These are phyloP conservation scores for Suillus tomentosus DNA, from an alignment of 768 basidiomycete genomes.

Conservation along the genomic window DNA sequence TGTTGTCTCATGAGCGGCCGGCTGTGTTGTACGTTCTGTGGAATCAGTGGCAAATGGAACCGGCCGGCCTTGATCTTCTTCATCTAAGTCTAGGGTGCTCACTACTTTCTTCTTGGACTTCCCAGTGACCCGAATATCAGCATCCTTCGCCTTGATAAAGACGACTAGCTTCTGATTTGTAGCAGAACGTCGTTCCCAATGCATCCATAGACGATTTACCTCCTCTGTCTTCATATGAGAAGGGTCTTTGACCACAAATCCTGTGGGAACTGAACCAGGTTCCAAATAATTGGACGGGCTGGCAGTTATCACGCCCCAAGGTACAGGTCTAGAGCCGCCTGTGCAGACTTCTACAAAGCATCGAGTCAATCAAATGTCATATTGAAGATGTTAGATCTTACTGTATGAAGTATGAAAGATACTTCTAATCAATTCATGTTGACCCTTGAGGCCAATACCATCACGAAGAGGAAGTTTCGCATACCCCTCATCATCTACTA, in stretches of 20 bases:
- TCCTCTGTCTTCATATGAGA: background rate
- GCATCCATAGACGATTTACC: background rate
- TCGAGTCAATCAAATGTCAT: background rate
- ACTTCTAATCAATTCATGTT: background rate
- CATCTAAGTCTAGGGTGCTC: background rate
- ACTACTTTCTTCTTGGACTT: background rate
- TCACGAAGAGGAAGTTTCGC: background rate
- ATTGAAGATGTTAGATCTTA: background rate
- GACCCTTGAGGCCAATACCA: slow-evolving; percentile 4
- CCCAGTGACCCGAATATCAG: background rate
- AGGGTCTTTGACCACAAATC: background rate
- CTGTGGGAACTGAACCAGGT: background rate
- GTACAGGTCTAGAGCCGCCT: background rate
- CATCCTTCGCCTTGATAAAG: background rate
- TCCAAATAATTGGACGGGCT: background rate
- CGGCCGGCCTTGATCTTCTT: background rate
- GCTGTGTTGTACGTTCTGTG: background rate
- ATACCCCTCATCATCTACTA: background rate
- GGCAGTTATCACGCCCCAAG: background rate
- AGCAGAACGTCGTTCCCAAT: background rate
- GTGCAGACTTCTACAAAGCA: background rate
- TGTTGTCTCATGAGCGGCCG: background rate
- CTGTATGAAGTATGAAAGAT: slow-evolving; percentile 2
- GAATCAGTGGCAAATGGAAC: background rate
- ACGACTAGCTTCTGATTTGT: background rate